A percentile compares a stretch with the other conserved stretches of the same genome.
Conservation (phyloP, 495 filamentous ascomycete genomes). For the Hypoxylon cercidicola region DNA sequence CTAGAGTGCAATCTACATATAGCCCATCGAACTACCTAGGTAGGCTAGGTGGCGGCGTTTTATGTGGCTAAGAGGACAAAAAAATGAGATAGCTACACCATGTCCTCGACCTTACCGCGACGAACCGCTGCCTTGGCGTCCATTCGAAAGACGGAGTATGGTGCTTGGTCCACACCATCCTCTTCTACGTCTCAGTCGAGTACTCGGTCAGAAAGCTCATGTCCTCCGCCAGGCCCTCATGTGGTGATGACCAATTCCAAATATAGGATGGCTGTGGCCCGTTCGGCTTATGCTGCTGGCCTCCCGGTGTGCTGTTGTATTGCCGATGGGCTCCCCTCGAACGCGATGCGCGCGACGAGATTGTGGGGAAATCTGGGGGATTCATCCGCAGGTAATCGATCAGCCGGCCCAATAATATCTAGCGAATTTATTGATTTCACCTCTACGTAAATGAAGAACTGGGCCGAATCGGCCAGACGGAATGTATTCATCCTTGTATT, state of each 20-base stretch:
- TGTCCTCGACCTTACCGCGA: neutral
- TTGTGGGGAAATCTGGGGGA: slow-evolving; percentile 44
- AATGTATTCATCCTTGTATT: slow-evolving; percentile 33
- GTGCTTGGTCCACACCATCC: neutral
- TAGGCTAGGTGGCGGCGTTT: neutral
- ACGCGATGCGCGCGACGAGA: slow-evolving; percentile 10
- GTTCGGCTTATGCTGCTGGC: neutral
- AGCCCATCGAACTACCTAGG: neutral
- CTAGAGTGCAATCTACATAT: no score
- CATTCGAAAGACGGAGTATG: neutral
- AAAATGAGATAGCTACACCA: neutral
- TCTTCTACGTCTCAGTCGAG: slow-evolving; percentile 4
- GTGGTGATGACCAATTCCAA: slow-evolving; percentile 8
- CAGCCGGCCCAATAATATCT: slow-evolving; percentile 39
- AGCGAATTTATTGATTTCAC: slow-evolving; percentile 31
- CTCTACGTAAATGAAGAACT: slow-evolving; percentile 32
- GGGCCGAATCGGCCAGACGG: slow-evolving; percentile 36
- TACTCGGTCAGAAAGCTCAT: slow-evolving; percentile 7
- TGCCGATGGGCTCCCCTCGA: slow-evolving; percentile 24
- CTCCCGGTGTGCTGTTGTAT: slow-evolving; percentile 19
- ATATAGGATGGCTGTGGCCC: slow-evolving; percentile 17
- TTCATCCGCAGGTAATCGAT: slow-evolving; percentile 41
- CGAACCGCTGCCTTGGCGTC: neutral
- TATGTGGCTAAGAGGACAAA: neutral
- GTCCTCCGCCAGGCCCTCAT: neutral